Percentiles rank a stretch among this genome's conserved stretches.
phyloP scores from a whole-genome alignment of 768 basidiomycete species.

The Lactarius sp. region DNA sequence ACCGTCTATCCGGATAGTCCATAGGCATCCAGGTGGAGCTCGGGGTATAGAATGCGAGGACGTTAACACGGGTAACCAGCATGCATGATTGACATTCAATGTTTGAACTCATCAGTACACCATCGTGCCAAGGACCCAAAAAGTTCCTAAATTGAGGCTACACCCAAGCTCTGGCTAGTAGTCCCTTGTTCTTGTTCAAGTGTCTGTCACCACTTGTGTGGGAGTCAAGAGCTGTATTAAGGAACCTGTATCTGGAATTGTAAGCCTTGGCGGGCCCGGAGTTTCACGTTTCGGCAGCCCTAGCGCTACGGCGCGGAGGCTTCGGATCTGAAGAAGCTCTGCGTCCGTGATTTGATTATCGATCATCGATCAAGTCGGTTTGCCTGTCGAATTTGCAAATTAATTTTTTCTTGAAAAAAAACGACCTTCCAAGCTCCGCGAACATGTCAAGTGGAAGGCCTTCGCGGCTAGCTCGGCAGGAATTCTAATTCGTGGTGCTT shows the following conservation, averaged over 20 bases:
- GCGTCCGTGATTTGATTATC: too few relatives aligned
- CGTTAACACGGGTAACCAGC: too few relatives aligned
- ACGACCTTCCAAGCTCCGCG: not conserved
- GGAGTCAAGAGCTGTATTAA: not conserved
- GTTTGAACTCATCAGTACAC: too few relatives aligned
- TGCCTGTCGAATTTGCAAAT: not conserved
- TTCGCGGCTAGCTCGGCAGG: not conserved
- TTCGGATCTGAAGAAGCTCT: too few relatives aligned
- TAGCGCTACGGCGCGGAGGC: not conserved
- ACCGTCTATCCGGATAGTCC: not conserved
- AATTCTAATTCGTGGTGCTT: not conserved
- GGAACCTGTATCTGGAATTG: not conserved
- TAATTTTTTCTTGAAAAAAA: not conserved
- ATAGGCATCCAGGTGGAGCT: constrained; percentile 10
- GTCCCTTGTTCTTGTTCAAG: not conserved
- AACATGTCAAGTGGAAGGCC: not conserved
- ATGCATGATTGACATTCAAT: too few relatives aligned
- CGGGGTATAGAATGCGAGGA: not conserved
- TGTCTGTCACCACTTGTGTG: too few relatives aligned
- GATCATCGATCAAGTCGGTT: not conserved
- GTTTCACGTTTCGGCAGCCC: not conserved
- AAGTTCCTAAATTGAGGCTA: not conserved
- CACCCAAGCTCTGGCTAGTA: not conserved
- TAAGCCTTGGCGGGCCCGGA: too few relatives aligned
- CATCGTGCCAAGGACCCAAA: too few relatives aligned